phyloP scores from a whole-genome alignment of 1,284 basidiomycete genomes.

The Marasmius fiardii region DNA sequence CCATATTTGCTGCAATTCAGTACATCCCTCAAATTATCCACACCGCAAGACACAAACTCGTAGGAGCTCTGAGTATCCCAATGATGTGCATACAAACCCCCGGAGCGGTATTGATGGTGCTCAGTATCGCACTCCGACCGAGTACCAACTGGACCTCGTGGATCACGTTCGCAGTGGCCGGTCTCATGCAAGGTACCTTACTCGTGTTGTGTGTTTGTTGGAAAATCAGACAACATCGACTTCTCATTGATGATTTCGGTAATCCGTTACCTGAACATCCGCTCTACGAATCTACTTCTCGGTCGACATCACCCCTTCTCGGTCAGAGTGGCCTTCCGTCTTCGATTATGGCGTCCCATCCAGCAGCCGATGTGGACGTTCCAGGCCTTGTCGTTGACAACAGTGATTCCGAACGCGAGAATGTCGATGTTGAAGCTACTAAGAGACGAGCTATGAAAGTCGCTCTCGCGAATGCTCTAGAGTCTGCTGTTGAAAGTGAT shows the following conservation, averaged over 20 bases:
- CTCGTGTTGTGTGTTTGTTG: constrained; percentile 80
- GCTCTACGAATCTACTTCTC: constrained; percentile 1
- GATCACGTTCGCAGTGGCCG: constrained; percentile 85
- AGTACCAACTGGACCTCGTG: constrained; percentile 90
- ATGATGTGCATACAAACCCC: constrained; percentile 97
- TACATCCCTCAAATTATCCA: constrained; percentile 86
- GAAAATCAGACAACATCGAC: constrained; percentile 70
- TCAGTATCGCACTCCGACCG: constrained; percentile 77
- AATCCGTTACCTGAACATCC: constrained; percentile 38
- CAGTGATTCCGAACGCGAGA: constrained; percentile 19
- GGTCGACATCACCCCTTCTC: constrained; percentile 2
- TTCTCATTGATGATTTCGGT: constrained; percentile 94
- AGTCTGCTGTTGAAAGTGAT: constrained; percentile 22
- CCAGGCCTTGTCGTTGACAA: constrained; percentile 22
- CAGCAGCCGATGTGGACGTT: constrained; percentile 16
- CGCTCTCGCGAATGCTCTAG: constrained; percentile 21
- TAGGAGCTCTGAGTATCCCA: constrained; percentile 88
- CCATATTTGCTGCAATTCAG: constrained; percentile 76
- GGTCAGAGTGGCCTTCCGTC: background rate
- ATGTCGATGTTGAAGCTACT: constrained; percentile 19
- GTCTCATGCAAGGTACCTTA: constrained; percentile 81
- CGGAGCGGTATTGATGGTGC: constrained; percentile 85
- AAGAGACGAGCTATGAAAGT: constrained; percentile 13
- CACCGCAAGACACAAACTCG: constrained; percentile 77
- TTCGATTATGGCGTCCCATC: constrained; percentile 1